These are phyloP conservation scores for Collybia nuda DNA, from an alignment of 768 basidiomycete genomes.

Conservation along the genomic window DNA sequence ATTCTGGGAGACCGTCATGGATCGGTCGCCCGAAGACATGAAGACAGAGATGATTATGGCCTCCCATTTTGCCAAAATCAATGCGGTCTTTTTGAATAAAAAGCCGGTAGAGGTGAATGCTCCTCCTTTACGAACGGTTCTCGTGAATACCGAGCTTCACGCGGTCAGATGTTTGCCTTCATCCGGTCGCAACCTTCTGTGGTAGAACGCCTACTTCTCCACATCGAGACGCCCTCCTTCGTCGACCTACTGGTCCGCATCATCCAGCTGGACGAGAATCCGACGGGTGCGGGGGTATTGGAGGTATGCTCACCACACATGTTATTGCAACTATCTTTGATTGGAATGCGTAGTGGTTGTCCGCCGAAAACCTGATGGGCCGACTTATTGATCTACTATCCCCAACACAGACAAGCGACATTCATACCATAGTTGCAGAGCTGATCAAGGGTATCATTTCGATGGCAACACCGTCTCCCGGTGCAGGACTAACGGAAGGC, in stretches of 20 bases:
- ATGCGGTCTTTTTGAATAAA: constrained; percentile 83
- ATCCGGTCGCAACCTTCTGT: constrained; percentile 82
- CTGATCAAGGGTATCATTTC: constrained; percentile 93
- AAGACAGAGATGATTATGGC: constrained; percentile 85
- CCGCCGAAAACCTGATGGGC: constrained; percentile 78
- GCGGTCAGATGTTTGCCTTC: constrained; percentile 84
- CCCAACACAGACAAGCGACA: constrained; percentile 68
- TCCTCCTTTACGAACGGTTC: constrained; percentile 22
- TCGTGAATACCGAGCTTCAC: constrained; percentile 25
- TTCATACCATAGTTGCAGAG: constrained; percentile 86
- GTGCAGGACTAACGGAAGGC: constrained; percentile 68
- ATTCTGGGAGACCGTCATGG: constrained; percentile 91
- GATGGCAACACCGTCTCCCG: constrained; percentile 87
- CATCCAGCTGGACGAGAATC: constrained; percentile 85
- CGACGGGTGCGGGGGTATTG: constrained; percentile 78
- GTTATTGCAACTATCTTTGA: constrained; percentile 10
- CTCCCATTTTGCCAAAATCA: constrained; percentile 93
- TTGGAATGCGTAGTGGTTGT: constrained; percentile 68
- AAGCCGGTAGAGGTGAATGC: constrained; percentile 81
- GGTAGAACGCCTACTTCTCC: constrained; percentile 77
- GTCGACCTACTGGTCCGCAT: constrained; percentile 91
- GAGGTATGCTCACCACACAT: constrained; percentile 60
- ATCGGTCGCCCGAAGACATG: constrained; percentile 82
- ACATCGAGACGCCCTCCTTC: constrained; percentile 88
- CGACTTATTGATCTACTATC: constrained; percentile 82